Evolutionary conservation across 140 eudicot genomes (phyloP), one percentile per base, ranked within the genome.

Genomic region (Cichorium intybus): DNA sequence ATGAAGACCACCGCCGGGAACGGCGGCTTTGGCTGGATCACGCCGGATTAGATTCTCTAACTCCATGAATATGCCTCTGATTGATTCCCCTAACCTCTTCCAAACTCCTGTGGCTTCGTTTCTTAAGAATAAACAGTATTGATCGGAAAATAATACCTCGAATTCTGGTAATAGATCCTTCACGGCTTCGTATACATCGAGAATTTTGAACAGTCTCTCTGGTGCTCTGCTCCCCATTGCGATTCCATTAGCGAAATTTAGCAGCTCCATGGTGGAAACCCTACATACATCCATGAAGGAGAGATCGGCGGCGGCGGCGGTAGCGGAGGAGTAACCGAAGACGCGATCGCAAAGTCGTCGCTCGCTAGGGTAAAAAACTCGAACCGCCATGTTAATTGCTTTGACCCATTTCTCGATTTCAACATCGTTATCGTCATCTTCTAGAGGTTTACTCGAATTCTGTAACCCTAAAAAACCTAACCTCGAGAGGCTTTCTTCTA

Each of bases 1-100:
- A 41, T 93, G 99, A 49, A 93, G 76, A 2, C 97, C 89, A 5
- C 99, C 99, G 0, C 99, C 99, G 15, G 97, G 99, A 15, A 93
- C 97, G 0, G 90, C 62, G 24, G 81, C 60, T 65, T 86, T 89
- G 2, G 84, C 90, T 15, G 99, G 97, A 79, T 93, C 99, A 48
- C 95, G 87, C 11, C 85, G 72, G 35, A 93, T 89, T 72, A 86
- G 66, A 72, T 93, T 89, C 83, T 93, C 97, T 62, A 93, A 57
- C n/a, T 93, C 99, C 82, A 84, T 78, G 50, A 93, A 86, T 51
- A 93, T 84, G 10, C 99, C 97, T 37, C 90, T 89, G 26, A 93
- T 82, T 0, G 89, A 84, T 22, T 93, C 99, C 4, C 90, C 95
- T 39, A 88, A 68, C 39, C 92, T 81, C 60, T 84, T 93, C 94